Percentiles rank a stretch among this genome's conserved stretches.
Conservation (phyloP, 2,329 filamentous ascomycete species). For the Daldinia sp. region DNA sequence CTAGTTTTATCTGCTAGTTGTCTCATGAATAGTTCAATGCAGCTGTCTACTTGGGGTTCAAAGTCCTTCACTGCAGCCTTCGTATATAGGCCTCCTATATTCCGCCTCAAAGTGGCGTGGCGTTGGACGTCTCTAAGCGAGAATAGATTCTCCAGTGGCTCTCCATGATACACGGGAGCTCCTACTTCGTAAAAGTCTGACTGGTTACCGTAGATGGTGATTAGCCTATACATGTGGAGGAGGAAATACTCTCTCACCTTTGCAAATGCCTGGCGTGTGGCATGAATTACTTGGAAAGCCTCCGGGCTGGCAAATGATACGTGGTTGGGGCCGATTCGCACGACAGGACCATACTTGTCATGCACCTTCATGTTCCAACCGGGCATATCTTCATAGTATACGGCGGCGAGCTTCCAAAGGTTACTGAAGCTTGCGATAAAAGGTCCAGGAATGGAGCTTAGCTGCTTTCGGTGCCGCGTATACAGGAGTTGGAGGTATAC, state of each 20-base stretch:
- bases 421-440: slow-evolving; percentile 39
- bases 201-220: neutral
- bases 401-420: slow-evolving; percentile 39
- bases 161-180: slow-evolving; percentile 18
- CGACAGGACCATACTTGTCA: slow-evolving; percentile 39
- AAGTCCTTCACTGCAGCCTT: slow-evolving; percentile 2
- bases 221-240: neutral
- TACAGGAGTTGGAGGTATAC: slow-evolving; percentile 5
- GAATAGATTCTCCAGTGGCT: slow-evolving; percentile 16
- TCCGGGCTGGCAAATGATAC: slow-evolving; percentile 39
- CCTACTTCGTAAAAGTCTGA: slow-evolving; percentile 7
- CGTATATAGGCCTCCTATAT: slow-evolving; percentile 9
- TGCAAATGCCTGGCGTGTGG: slow-evolving; percentile 41
- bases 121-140: neutral
- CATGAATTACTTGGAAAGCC: slow-evolving; percentile 40
- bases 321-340: slow-evolving; percentile 41
- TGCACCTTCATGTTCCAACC: slow-evolving; percentile 37
- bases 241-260: slow-evolving; percentile 21
- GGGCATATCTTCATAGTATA: slow-evolving; percentile 32
- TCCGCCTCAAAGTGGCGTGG: slow-evolving; percentile 5
- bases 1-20: neutral
- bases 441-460: slow-evolving; percentile 45
- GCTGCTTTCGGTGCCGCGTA: slow-evolving; percentile 31
- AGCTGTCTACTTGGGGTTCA: slow-evolving; percentile 25
- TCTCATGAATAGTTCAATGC: slow-evolving; percentile 12